phyloP scores from a whole-genome alignment of 2,329 filamentous ascomycete genomes.

The Orbilia oligospora region DNA sequence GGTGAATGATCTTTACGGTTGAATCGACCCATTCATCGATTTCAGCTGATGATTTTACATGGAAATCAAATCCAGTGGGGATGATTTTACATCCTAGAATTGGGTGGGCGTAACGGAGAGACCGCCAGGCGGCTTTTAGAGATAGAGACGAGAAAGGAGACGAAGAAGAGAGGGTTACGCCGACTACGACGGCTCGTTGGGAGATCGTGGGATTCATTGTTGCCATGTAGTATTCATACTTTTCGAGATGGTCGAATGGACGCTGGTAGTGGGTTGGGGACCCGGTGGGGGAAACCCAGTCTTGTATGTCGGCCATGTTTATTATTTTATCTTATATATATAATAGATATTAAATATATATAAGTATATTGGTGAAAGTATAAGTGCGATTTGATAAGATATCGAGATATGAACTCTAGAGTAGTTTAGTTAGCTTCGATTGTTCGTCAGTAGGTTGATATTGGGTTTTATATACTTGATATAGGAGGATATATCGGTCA shows the following conservation, averaged over 20 bases:
- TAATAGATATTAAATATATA: background rate
- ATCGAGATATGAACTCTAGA: too few species aligned
- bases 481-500: too few species aligned
- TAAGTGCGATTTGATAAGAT: too few species aligned
- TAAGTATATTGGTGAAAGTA: background rate
- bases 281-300: background rate
- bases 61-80: background rate
- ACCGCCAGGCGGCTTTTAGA: slow-evolving; percentile 18
- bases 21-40: slow-evolving; percentile 19
- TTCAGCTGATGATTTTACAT: background rate
- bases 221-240: slow-evolving; percentile 25
- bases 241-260: slow-evolving; percentile 9
- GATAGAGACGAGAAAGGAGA: background rate
- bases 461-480: too few species aligned
- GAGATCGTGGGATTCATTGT: background rate
- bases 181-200: slow-evolving; percentile 1
- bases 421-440: background rate
- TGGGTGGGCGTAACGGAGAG: slow-evolving; percentile 15
- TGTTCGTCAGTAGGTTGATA: too few species aligned
- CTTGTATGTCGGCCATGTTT: background rate
- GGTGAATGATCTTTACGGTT: slow-evolving; percentile 3
- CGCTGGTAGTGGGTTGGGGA: background rate
- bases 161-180: slow-evolving; percentile 2
- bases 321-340: slow-evolving; percentile 3
- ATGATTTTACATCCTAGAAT: slow-evolving; percentile 21